Percentiles rank a stretch among this genome's conserved stretches.
Evolutionary conservation across 352 stramenopile genomes (phyloP).

Genomic region (Lagenidium giganteum): DNA sequence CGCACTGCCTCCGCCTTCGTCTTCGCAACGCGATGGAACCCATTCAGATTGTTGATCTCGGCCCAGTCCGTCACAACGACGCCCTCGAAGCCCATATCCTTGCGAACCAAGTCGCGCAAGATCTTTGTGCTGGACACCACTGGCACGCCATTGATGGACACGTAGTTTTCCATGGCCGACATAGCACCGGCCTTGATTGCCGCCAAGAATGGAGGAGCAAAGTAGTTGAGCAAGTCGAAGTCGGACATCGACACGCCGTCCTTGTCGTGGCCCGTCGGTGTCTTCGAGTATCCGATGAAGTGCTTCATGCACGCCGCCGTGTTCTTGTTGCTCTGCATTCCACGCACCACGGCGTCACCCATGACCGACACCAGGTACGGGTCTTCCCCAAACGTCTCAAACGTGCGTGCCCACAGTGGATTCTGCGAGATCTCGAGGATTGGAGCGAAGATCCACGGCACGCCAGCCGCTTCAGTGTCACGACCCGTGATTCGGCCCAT

Average conservation of each 20-base stretch:
- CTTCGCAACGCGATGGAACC: slow-evolving; percentile 49
- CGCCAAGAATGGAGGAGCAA: slow-evolving; percentile 15
- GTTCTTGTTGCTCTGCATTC: slow-evolving; percentile 26
- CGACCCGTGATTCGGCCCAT: slow-evolving; percentile 44
- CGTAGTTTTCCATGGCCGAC: slow-evolving; percentile 18
- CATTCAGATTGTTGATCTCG: slow-evolving; percentile 88
- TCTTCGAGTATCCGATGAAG: slow-evolving; percentile 33
- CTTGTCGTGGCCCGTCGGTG: slow-evolving; percentile 31
- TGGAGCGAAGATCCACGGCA: slow-evolving; percentile 76
- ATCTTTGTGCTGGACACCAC: slow-evolving; percentile 53
- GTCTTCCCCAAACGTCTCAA: slow-evolving; percentile 86
- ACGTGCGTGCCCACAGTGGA: slow-evolving; percentile 59
- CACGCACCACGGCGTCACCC: slow-evolving; percentile 37
- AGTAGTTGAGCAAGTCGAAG: slow-evolving; percentile 22
- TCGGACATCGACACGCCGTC: slow-evolving; percentile 23
- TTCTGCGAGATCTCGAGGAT: slow-evolving; percentile 69
- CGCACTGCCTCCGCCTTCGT: slow-evolving; percentile 52
- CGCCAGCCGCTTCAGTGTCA: slow-evolving; percentile 58
- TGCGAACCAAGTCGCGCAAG: slow-evolving; percentile 74
- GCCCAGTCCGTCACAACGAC: slow-evolving; percentile 90
- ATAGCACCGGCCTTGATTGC: slow-evolving; percentile 16
- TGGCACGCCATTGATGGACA: slow-evolving; percentile 41
- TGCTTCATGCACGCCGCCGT: slow-evolving; percentile 57
- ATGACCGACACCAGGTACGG: slow-evolving; percentile 48
- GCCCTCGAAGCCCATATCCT: slow-evolving; percentile 84